Conservation (phyloP, 2,329 filamentous ascomycete genomes). For the Apiospora phragmitis region DNA sequence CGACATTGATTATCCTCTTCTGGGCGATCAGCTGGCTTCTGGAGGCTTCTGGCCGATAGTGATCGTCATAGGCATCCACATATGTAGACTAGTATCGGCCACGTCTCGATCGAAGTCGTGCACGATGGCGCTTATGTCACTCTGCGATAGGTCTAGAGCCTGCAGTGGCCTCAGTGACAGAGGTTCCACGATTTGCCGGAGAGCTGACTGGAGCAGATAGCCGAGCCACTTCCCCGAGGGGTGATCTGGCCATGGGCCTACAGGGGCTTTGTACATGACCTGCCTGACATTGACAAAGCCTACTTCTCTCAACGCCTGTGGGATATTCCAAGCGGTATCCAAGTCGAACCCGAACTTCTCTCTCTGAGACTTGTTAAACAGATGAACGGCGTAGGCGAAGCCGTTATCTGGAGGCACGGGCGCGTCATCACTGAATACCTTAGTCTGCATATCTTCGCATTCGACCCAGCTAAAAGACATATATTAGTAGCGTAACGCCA, state of each 20-base stretch:
- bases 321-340: conserved; percentile 13
- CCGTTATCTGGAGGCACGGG: conserved; percentile 12
- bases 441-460: conserved; percentile 36
- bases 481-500: conserved; percentile 21
- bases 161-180: conserved; percentile 11
- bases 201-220: conserved; percentile 12
- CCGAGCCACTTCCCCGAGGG: conserved; percentile 15
- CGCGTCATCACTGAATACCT: conserved; percentile 35
- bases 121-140: conserved; percentile 11
- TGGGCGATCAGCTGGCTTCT: background rate
- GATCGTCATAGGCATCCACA: conserved; percentile 5
- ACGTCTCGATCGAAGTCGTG: conserved; percentile 10
- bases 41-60: background rate
- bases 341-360: conserved; percentile 12
- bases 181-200: conserved; percentile 8
- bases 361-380: conserved; percentile 6
- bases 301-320: conserved; percentile 15
- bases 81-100: conserved; percentile 8
- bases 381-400: background rate
- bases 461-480: conserved; percentile 42
- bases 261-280: conserved; percentile 21
- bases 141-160: conserved; percentile 9
- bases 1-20: background rate
- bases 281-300: conserved; percentile 25
- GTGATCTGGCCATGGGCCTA: conserved; percentile 24